Base-by-base conservation (phyloP, 2,329 filamentous ascomycete genomes). In the Coniochaeta ligniaria region DNA sequence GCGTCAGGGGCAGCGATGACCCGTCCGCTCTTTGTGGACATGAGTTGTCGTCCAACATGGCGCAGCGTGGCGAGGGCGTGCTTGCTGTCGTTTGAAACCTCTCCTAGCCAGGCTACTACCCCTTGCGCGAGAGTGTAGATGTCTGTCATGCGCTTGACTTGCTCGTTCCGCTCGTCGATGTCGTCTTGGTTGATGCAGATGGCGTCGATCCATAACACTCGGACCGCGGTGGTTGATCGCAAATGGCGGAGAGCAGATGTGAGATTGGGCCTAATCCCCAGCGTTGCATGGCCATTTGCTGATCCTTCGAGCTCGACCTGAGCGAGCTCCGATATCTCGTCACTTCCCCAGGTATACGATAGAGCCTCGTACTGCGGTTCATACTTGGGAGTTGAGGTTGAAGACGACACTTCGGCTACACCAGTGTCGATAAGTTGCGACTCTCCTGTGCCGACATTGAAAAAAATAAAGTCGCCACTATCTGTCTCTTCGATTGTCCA, bases 301-400 rank as follows among this genome's bases (percentile, higher is more conserved):
- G 35, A 12, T 38, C 14, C 35, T 9, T 38, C 35, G 11, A 38
- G 9, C 35, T 38, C 35, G 12, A 38, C 35, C 35, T 38, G 35
- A 16, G 35, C 35, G 35, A 38, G 14, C 14, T 55, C 20, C 16
- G 33, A 26, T 11, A 31, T 31, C 22, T 31, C 50, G 17, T 55
- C 50, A 11, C 26, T 31, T 55, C 50, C 50, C 50, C 50, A 55
- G 5, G 50, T 55, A 31, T 55, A 33, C 22, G 50, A 55, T 7
- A 55, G 24, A 87, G 35, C 35, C 35, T 38, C 35, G 14, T 38
- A 38, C 35, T 38, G 35, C 9, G 35, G 35, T 16, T 38, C 35
- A 16, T 7, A 38, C 3, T 16, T 12, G 9, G 9, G 12, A 16
- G 11, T 12, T 38, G 9, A 16, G 35, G 6, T 12, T 38, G 35